Base-by-base conservation (phyloP, 2,329 filamentous ascomycete species). In the Verticillium alfalfae region DNA sequence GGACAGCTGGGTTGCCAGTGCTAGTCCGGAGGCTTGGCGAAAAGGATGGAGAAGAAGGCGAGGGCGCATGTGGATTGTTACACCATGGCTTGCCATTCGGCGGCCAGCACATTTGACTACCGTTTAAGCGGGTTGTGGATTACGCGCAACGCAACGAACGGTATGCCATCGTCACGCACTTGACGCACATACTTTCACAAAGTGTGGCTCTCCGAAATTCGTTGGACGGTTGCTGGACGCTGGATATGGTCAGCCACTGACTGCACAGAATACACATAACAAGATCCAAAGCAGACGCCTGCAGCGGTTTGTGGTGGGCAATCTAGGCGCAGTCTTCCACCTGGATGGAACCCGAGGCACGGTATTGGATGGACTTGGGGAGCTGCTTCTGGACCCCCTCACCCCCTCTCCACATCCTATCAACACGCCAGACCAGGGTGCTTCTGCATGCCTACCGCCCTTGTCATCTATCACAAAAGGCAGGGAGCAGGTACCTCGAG, bases 401-500 rank as follows among this genome's bases (percentile, higher is more conserved):
- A 26, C 54, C 52, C 49, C 54, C 54, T 13, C 13, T 15, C 34
- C 54, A n/a, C 54, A 56, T 56, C 54, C 34, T 56, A 36, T 56
- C 31, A 56, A 56, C 54, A 56, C 54, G 16, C 54, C 54, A 34
- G 54, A 34, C 54, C 26, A 56, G 54, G 54, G 54, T 56, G n/a
- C 13, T 56, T 56, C 54, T 56, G n/a, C 34, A 56, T 56, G 54
- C 34, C 26, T 56, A 31, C 34, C 13, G 26, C 26, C 13, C 54
- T 56, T 36, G 54, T 56, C 54, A 56, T 56, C 31, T 56, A 26
- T 56, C 54, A 56, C 54, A 56, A 56, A 56, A 56, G 34, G 22
- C 45, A 52, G n/a, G 18, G 45, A 52, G 56, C 37, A 64, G 59
- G 63, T 65, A 61, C 63, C 58, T 57, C 55, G 60, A 59, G 57